Base-by-base conservation (phyloP, 2,329 filamentous ascomycete species). In the Coleophoma eucalyptorum region DNA sequence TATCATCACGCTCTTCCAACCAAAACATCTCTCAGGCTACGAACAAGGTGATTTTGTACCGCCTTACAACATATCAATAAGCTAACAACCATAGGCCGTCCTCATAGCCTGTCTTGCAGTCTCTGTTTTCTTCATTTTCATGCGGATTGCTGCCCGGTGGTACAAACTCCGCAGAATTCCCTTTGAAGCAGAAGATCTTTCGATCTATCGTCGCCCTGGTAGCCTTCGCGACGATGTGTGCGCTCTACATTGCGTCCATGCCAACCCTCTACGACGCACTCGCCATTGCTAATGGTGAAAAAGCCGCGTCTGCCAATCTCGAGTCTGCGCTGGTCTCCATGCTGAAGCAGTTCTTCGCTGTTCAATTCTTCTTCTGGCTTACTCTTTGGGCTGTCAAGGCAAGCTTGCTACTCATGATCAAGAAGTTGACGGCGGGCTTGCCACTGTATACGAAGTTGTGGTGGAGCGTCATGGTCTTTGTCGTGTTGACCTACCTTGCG, bases 341-440 rank as follows among this genome's bases (percentile, higher is more conserved):
- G 46, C 62, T 67, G 18, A 66, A 66, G 46, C 59, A 71, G 18
- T 70, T 72, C 55, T 71, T 71, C 51, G 63, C 65, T 10, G 67
- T 66, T 16, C 66, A 65, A 4, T 63, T 70, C 42, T 59, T 68
- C 19, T 65, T 70, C 46, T 72, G 69, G 68, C 53, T 65, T 6
- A 65, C 64, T 16, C 61, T 73, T 5, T 72, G 68, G 68, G 60
- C 67, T 34, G 65, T 71, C 47, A 73, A 74, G 52, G 63, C 70
- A 19, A 67, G 66, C 5, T 58, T 73, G 33, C 58, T 73, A 46
- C 61, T 66, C 15, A 61, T 73, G 42, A 72, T 72, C 55, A 67
- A 67, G 42, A 62, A 65, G 19, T 54, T 72, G 15, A 57, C 72
- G 46, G 54, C 51, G 7, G 67, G 68, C 1, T 57, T 70, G 15